Percentiles rank a stretch among this genome's conserved stretches.
These are phyloP conservation scores for Apiospora aurea DNA, from an alignment of 2,329 filamentous ascomycete genomes.

Conservation along the genomic window DNA sequence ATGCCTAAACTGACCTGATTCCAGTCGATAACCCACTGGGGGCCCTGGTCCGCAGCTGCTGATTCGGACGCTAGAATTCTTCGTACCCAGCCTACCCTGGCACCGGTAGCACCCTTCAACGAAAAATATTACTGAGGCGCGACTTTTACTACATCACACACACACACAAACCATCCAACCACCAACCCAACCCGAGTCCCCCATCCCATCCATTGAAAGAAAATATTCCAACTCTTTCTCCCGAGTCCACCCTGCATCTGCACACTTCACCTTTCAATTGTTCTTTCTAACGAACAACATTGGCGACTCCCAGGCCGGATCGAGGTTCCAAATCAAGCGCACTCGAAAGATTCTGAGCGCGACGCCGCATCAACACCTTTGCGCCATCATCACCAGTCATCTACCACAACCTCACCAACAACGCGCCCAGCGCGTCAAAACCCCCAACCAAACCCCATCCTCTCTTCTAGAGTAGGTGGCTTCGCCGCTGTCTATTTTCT, in stretches of 20 bases:
- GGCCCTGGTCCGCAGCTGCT: neutral
- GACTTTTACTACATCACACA: constrained; percentile 15
- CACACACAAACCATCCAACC: neutral
- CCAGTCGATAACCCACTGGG: neutral
- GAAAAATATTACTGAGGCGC: constrained; percentile 18
- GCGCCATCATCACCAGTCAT: constrained; percentile 9
- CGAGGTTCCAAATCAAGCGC: neutral
- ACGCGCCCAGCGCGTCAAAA: constrained; percentile 7
- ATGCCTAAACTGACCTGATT: constrained; percentile 11
- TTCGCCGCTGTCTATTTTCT: neutral
- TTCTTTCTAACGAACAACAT: neutral
- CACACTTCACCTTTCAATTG: neutral
- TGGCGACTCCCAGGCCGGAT: neutral
- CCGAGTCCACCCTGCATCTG: neutral
- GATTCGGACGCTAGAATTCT: neutral
- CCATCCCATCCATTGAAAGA: neutral
- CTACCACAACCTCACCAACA: neutral
- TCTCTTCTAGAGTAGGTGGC: neutral
- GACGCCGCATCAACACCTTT: constrained; percentile 1
- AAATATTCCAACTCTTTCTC: constrained; percentile 6
- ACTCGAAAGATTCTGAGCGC: constrained; percentile 18
- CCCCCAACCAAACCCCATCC: neutral
- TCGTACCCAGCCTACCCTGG: constrained; percentile 1
- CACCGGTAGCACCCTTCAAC: neutral
- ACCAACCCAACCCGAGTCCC: neutral